phyloP scores from a whole-genome alignment of 2,329 filamentous ascomycete species.

The Colletotrichum eleusines region DNA sequence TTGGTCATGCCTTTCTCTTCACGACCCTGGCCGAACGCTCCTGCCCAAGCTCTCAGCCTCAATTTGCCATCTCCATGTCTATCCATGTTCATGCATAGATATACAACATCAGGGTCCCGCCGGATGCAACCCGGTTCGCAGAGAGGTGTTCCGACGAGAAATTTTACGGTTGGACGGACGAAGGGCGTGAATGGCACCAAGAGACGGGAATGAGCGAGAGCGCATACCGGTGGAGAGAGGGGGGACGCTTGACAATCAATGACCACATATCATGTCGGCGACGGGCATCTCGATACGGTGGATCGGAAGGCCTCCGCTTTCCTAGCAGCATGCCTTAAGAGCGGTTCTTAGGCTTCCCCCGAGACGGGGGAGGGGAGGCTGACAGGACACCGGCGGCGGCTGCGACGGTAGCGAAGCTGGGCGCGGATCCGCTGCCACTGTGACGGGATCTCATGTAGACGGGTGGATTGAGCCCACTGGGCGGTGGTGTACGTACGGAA shows the following conservation, averaged over 20 bases:
- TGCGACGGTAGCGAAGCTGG: neutral
- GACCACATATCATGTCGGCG: neutral
- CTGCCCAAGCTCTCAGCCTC: neutral
- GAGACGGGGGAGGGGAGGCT: neutral
- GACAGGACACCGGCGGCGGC: neutral
- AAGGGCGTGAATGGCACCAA: neutral
- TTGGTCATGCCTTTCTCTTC: conserved; percentile 2
- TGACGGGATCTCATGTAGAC: neutral
- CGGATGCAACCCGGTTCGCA: conserved; percentile 2
- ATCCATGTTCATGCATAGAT: conserved; percentile 1
- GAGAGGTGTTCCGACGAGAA: conserved; percentile 19
- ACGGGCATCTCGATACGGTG: neutral
- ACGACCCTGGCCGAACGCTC: neutral
- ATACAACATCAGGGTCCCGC: neutral
- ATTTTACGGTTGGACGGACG: conserved; percentile 13
- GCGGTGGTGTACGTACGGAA: neutral
- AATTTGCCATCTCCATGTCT: neutral
- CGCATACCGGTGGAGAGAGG: too few relatives aligned
- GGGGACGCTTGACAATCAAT: neutral
- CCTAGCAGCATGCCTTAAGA: neutral
- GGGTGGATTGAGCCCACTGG: neutral
- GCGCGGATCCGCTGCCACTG: conserved; percentile 22
- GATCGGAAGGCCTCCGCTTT: neutral
- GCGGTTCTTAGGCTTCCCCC: too few relatives aligned
- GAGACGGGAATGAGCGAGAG: neutral